Conservation (phyloP, 225 moss, liverwort and hornwort genomes). For the Polytrichum commune region DNA sequence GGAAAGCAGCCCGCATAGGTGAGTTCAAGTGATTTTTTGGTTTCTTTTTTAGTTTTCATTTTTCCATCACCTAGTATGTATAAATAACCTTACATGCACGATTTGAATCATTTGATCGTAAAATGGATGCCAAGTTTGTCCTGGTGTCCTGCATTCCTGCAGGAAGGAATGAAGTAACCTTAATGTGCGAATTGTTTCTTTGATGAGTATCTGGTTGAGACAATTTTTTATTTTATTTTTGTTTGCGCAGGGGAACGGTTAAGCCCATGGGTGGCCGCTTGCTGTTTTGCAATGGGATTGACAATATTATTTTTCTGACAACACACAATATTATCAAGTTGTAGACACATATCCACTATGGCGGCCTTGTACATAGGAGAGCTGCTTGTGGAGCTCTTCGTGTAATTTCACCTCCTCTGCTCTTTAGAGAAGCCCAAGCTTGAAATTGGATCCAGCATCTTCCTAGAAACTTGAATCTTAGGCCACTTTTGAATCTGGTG, state of each 20-base stretch:
- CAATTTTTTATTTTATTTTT: neutral
- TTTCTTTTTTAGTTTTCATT: too few relatives aligned
- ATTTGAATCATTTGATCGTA: too few relatives aligned
- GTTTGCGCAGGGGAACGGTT: conserved; percentile 77
- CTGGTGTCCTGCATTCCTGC: neutral
- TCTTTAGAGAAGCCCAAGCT: too few relatives aligned
- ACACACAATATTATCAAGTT: too few relatives aligned
- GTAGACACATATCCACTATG: too few relatives aligned
- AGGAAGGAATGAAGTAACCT: neutral
- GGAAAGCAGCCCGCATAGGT: conserved; percentile 99
- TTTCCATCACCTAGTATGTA: neutral
- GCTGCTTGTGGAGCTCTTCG: too few relatives aligned
- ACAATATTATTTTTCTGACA: conserved; percentile 81
- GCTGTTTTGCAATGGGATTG: conserved; percentile 84
- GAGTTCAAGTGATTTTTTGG: neutral
- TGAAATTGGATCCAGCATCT: too few relatives aligned
- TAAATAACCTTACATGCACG: neutral
- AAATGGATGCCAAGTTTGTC: too few relatives aligned
- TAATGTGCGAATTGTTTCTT: neutral
- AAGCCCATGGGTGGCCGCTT: conserved; percentile 96
- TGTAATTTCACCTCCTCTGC: too few relatives aligned
- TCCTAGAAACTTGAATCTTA: too few relatives aligned
- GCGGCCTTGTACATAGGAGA: too few relatives aligned
- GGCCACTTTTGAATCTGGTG: too few relatives aligned
- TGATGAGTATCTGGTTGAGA: neutral